A percentile compares a stretch with the other conserved stretches of the same genome.
These are phyloP conservation scores for Cladosporium oxysporum DNA, from an alignment of 2,329 filamentous ascomycete species.

Conservation along the genomic window DNA sequence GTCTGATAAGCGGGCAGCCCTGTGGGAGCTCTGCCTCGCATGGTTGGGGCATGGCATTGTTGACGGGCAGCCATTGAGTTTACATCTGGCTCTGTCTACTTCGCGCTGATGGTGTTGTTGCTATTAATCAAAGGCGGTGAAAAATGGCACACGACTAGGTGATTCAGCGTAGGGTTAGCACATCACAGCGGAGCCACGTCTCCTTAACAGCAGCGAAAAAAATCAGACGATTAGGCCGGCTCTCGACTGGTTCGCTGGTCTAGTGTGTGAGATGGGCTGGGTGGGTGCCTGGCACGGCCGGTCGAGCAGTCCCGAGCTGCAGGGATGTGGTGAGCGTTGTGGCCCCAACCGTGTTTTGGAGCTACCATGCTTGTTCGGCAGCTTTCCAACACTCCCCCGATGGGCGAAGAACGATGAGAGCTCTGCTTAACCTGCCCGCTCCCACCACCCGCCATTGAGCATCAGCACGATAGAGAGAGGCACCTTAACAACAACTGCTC, in stretches of 20 bases:
- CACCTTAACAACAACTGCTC: not conserved
- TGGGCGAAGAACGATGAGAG: not conserved
- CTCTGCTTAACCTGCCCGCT: not conserved
- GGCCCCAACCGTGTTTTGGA: slow-evolving; percentile 7
- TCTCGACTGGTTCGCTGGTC: slow-evolving; percentile 8
- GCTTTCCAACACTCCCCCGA: slow-evolving; percentile 6
- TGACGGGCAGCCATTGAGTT: not conserved
- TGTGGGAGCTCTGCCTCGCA: not conserved
- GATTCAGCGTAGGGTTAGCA: not conserved
- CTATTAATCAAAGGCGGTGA: not conserved
- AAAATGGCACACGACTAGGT: not conserved
- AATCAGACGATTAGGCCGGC: slow-evolving; percentile 12
- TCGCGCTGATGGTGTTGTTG: not conserved
- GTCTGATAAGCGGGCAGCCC: slow-evolving; percentile 10
- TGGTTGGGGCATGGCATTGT: slow-evolving; percentile 11
- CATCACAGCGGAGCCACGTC: slow-evolving; percentile 4
- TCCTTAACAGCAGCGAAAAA: slow-evolving; percentile 1
- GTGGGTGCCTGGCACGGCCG: not conserved
- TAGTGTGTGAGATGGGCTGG: slow-evolving; percentile 1
- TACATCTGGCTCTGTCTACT: not conserved
- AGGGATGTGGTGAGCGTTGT: slow-evolving; percentile 9
- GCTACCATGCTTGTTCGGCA: slow-evolving; percentile 7
- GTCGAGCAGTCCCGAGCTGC: slow-evolving; percentile 1
- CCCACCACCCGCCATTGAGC: not conserved
- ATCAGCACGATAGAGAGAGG: not conserved